Conservation (phyloP, 148 eudicot genomes). For the Silene latifolia region DNA sequence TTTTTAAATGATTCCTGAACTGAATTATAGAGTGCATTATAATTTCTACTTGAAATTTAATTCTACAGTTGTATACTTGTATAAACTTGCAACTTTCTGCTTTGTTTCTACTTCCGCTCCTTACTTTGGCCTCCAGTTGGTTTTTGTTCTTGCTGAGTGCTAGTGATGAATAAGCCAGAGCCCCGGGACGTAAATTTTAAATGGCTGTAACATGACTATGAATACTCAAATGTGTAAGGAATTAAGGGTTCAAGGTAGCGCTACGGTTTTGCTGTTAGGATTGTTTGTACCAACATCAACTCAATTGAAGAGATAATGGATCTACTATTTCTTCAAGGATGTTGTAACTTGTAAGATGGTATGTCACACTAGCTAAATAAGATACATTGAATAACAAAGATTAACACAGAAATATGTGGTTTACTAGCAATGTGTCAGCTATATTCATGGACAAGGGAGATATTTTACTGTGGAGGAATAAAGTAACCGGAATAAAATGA, state of each 20-base stretch:
- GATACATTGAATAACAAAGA: background rate
- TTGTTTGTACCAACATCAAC: background rate
- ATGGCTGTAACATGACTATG: background rate
- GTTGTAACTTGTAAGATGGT: conserved; percentile 1
- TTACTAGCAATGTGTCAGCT: background rate
- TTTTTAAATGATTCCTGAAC: background rate
- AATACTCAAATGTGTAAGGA: background rate
- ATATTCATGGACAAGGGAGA: background rate
- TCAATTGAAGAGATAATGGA: background rate
- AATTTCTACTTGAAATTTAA: background rate
- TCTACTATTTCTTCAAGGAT: background rate
- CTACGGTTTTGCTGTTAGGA: background rate
- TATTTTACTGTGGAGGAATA: background rate
- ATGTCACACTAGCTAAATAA: background rate
- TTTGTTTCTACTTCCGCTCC: background rate
- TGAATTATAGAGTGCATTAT: background rate
- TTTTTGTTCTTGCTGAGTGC: background rate
- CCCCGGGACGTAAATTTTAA: background rate
- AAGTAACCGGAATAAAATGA: background rate
- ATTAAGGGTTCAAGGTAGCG: too few species aligned
- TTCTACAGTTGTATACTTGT: background rate
- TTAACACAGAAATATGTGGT: background rate
- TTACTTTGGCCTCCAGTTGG: background rate
- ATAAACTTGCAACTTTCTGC: background rate
- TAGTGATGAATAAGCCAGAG: background rate